Conservation (phyloP, 2,329 filamentous ascomycete species). For the Colletotrichum brevisporum region DNA sequence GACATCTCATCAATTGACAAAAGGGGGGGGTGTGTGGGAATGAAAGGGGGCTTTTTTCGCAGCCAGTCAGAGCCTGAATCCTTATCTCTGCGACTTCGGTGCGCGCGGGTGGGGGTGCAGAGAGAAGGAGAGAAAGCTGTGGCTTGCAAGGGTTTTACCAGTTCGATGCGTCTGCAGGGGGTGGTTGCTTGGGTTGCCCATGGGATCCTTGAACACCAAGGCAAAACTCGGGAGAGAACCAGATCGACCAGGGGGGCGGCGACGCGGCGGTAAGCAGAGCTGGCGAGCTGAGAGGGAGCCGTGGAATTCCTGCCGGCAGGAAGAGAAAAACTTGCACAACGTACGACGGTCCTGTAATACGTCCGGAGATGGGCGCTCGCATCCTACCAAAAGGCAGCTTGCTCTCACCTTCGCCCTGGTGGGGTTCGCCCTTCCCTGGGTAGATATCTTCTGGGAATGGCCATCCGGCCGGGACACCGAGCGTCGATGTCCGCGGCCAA, state of each 20-base stretch:
- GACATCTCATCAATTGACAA: background rate
- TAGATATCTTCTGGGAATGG: too few species aligned
- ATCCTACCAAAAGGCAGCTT: too few species aligned
- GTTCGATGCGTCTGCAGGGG: background rate
- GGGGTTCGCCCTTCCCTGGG: too few species aligned
- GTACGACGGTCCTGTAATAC: too few species aligned
- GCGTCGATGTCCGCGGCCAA: too few species aligned
- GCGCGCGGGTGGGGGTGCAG: constrained; percentile 19
- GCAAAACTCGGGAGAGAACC: background rate
- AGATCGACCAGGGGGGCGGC: background rate
- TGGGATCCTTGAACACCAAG: background rate
- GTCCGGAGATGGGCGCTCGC: too few species aligned
- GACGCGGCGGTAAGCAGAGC: background rate
- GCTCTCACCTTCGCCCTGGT: too few species aligned
- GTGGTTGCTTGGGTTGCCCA: background rate
- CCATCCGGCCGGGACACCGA: too few species aligned
- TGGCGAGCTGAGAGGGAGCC: too few species aligned
- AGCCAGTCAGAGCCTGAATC: constrained; percentile 26
- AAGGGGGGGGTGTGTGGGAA: background rate
- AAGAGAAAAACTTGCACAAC: too few species aligned
- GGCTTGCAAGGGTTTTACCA: constrained; percentile 3
- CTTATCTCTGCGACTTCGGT: constrained; percentile 38
- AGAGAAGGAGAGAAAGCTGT: background rate
- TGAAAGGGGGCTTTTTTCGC: background rate
- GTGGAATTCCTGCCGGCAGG: too few species aligned